A percentile compares a stretch with the other conserved stretches of the same genome.
phyloP scores from a whole-genome alignment of 1,284 basidiomycete genomes.

The Ustilago nuda region DNA sequence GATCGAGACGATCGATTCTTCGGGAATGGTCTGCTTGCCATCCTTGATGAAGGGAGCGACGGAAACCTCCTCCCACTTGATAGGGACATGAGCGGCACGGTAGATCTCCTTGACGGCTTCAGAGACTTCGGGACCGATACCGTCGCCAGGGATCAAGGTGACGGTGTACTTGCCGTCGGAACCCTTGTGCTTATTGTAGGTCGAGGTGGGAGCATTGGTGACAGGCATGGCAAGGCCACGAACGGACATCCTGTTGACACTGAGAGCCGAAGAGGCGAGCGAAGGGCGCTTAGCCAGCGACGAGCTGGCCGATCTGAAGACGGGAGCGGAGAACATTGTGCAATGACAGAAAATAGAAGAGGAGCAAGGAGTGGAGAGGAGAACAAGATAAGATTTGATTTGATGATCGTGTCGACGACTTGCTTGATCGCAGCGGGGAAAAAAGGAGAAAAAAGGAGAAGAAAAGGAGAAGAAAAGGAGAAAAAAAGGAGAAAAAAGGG shows the following conservation, averaged over 20 bases:
- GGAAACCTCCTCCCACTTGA: slow-evolving; percentile 94
- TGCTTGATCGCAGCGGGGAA: background rate
- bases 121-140: slow-evolving; percentile 98
- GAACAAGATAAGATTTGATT: slow-evolving; percentile 18
- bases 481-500: too few relatives aligned
- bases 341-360: slow-evolving; percentile 3
- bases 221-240: slow-evolving; percentile 60
- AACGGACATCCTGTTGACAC: slow-evolving; percentile 42
- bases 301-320: slow-evolving; percentile 47
- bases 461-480: background rate
- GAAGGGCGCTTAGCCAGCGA: slow-evolving; percentile 53
- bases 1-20: slow-evolving; percentile 87
- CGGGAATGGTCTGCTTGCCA: slow-evolving; percentile 97
- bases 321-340: slow-evolving; percentile 43
- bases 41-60: slow-evolving; percentile 88
- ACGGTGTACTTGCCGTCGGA: slow-evolving; percentile 87
- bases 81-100: slow-evolving; percentile 76
- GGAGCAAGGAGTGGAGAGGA: slow-evolving; percentile 12
- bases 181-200: slow-evolving; percentile 66
- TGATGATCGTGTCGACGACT: background rate
- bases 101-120: slow-evolving; percentile 96
- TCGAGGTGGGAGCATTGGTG: slow-evolving; percentile 62
- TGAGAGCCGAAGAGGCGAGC: slow-evolving; percentile 51
- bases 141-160: slow-evolving; percentile 88
- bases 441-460: background rate